Evolutionary conservation across 371 early-diverging fungal genomes (phyloP).

Genomic region (Mortierella sp.): DNA sequence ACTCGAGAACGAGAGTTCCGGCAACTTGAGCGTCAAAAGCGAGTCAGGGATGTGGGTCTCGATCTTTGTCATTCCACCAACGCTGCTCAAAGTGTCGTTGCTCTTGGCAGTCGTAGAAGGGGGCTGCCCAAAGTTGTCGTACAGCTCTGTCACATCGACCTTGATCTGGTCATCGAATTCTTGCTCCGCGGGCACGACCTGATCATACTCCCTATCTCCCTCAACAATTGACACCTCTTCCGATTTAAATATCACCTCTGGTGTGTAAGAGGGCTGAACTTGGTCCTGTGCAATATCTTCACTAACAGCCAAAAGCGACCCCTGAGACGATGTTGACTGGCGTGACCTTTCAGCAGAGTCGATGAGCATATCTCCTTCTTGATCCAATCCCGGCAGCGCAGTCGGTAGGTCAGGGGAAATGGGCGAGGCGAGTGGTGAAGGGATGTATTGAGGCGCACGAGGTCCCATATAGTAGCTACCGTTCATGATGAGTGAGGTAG

Average conservation of each 20-base stretch:
- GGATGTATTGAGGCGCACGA: constrained; percentile 48
- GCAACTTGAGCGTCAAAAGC: constrained; percentile 18
- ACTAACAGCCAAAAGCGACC: constrained; percentile 22
- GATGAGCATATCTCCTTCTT: not conserved
- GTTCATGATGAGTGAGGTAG: constrained; percentile 28
- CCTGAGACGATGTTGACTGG: constrained; percentile 27
- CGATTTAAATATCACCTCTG: not conserved
- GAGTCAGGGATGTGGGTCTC: constrained; percentile 1
- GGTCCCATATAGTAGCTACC: constrained; percentile 36
- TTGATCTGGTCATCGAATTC: constrained; percentile 34
- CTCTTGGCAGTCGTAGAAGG: not conserved
- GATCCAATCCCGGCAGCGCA: not conserved
- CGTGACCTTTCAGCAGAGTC: not conserved
- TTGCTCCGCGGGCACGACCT: not conserved
- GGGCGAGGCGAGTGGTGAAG: constrained; percentile 41
- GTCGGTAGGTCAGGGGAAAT: constrained; percentile 20
- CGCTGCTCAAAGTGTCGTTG: not conserved
- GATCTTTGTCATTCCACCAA: not conserved
- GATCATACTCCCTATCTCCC: not conserved
- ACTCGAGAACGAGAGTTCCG: constrained; percentile 42
- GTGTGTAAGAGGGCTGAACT: not conserved
- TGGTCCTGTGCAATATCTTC: constrained; percentile 16
- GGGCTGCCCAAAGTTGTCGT: constrained; percentile 27
- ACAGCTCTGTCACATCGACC: constrained; percentile 49
- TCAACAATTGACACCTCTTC: not conserved